phyloP scores from a whole-genome alignment of 2,329 filamentous ascomycete genomes.

The Cryphonectria radicalis region DNA sequence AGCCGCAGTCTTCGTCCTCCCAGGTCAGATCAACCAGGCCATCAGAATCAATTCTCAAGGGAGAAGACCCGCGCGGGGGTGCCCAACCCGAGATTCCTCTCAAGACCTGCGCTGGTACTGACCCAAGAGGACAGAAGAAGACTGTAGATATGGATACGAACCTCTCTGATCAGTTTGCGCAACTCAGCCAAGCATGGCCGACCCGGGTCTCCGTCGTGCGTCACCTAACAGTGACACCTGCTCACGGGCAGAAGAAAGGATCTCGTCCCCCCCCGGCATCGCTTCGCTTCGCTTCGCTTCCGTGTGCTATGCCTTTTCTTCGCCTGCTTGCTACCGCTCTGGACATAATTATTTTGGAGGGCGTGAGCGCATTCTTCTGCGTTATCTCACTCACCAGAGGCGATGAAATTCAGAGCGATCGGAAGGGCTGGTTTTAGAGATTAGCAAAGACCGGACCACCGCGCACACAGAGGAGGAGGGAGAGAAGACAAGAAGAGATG shows the following conservation, averaged over 20 bases:
- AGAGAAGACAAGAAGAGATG: conserved; percentile 12
- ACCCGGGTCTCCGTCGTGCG: not conserved
- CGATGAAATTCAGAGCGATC: conserved; percentile 86
- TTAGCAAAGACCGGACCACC: conserved; percentile 4
- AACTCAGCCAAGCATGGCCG: conserved; percentile 26
- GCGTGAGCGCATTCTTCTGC: conserved; percentile 35
- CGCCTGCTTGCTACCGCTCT: conserved; percentile 63
- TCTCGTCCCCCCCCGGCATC: not conserved
- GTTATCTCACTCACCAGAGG: conserved; percentile 77
- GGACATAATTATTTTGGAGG: conserved; percentile 46
- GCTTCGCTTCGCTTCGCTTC: not conserved
- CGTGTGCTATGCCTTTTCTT: not conserved
- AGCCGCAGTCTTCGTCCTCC: conserved; percentile 58
- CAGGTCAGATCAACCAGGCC: conserved; percentile 24
- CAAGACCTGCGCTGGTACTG: not conserved
- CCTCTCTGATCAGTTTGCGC: conserved; percentile 43
- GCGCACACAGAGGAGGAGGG: not conserved
- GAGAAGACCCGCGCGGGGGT: no score
- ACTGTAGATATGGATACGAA: conserved; percentile 51
- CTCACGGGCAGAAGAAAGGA: not conserved
- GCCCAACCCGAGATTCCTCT: conserved; percentile 8
- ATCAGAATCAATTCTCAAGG: conserved; percentile 2
- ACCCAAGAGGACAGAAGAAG: conserved; percentile 36
- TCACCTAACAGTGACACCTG: conserved; percentile 13
- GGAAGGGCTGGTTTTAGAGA: conserved; percentile 64